These are phyloP conservation scores for Lodderomyces elongisporus DNA, from an alignment of 1,139 yeast species.

Conservation along the genomic window DNA sequence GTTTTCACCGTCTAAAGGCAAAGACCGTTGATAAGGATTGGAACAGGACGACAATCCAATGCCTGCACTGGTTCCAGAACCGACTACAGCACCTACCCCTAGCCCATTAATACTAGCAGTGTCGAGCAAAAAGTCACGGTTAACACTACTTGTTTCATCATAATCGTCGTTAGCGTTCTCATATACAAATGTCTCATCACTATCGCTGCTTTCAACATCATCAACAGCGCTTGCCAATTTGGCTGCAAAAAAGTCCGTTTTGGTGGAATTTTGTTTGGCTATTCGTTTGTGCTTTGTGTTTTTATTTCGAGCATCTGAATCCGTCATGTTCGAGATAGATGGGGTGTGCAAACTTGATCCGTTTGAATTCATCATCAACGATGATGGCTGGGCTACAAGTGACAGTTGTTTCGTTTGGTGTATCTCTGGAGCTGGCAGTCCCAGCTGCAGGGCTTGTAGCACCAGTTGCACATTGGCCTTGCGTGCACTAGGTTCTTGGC, in stretches of 20 bases:
- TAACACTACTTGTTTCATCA: conserved; percentile 10
- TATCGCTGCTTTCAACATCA: conserved; percentile 79
- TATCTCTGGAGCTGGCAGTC: no score
- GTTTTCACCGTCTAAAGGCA: conserved; percentile 2
- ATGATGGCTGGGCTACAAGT: conserved; percentile 5
- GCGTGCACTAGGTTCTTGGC: background rate
- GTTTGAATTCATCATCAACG: conserved; percentile 11
- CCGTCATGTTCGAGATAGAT: conserved; percentile 4
- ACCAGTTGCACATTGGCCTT: conserved; percentile 1
- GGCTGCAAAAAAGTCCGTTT: conserved; percentile 93
- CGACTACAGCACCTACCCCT: no score
- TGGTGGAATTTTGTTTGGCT: conserved; percentile 40
- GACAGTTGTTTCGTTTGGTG: no score
- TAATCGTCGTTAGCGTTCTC: conserved; percentile 42
- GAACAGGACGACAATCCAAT: no score
- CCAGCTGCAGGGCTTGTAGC: conserved; percentile 1
- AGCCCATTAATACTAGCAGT: conserved; percentile 12
- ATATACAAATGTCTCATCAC: conserved; percentile 92
- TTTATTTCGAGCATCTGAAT: conserved; percentile 6
- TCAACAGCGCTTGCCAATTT: conserved; percentile 91
- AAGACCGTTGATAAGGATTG: no score
- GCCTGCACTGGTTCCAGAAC: conserved; percentile 4
- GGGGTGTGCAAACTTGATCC: conserved; percentile 8
- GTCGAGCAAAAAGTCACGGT: conserved; percentile 8
- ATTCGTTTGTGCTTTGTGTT: conserved; percentile 18